Conservation (phyloP, 2,329 filamentous ascomycete species). For the Dendrostoma leiphaemia region DNA sequence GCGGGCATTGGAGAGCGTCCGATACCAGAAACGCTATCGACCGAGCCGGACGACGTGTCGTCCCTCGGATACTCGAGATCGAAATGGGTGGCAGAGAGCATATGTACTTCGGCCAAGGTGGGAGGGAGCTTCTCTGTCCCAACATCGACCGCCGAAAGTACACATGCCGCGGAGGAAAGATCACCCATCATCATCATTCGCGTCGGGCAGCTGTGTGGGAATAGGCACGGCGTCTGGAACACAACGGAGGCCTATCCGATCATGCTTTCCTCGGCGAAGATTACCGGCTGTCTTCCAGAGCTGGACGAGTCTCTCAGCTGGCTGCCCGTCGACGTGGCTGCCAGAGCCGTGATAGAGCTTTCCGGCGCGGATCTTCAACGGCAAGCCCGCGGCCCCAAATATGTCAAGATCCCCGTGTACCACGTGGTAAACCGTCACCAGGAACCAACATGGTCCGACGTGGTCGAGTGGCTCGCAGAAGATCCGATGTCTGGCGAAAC, state of each 20-base stretch:
- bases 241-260: slow-evolving; percentile 46
- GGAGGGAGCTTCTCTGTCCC: background rate
- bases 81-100: slow-evolving; percentile 57
- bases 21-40: slow-evolving; percentile 41
- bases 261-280: slow-evolving; percentile 40
- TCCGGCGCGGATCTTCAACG: background rate
- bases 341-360: slow-evolving; percentile 39
- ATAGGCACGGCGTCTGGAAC: slow-evolving; percentile 43
- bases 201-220: slow-evolving; percentile 45
- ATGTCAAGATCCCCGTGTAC: slow-evolving; percentile 31
- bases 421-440: slow-evolving; percentile 48
- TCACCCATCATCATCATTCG: slow-evolving; percentile 38
- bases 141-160: slow-evolving; percentile 15
- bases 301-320: slow-evolving; percentile 39
- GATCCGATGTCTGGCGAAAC: slow-evolving; percentile 25
- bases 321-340: slow-evolving; percentile 45
- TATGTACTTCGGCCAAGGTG: slow-evolving; percentile 41
- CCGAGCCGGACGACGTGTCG: slow-evolving; percentile 40
- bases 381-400: slow-evolving; percentile 25
- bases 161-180: slow-evolving; percentile 15
- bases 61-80: slow-evolving; percentile 54
- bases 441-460: slow-evolving; percentile 40
- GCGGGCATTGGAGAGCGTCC: background rate
- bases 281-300: slow-evolving; percentile 37
- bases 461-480: slow-evolving; percentile 41